Base-by-base conservation (phyloP, 2,329 filamentous ascomycete species). In the Lachnellula occidentalis region DNA sequence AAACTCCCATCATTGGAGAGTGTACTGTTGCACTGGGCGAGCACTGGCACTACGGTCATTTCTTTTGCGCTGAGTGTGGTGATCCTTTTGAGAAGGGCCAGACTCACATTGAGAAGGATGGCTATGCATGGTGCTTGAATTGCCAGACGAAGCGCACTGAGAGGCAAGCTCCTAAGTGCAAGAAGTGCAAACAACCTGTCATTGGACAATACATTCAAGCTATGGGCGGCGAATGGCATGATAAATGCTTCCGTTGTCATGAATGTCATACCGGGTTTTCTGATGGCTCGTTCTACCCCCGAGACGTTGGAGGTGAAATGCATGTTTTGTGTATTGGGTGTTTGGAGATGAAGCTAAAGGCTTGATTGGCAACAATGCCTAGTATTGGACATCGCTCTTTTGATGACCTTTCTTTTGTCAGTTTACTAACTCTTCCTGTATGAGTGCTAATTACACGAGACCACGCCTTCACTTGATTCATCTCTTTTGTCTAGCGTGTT, bases 1-100 rank as follows among this genome's bases (percentile, higher is more conserved):
- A 88, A 70, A 99, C 94, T 7, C 92, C 94, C 3, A 99, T 99
- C 66, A 85, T 97, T 63, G 92, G 92, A 42, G 92, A 97, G 72
- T 90, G 97, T 62, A 86, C 96, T 34, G 86, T 96, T 14, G 94
- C 94, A 1, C 90, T 95, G 54, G 94, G 94, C 1, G 83, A 86
- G n/a, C 91, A 96, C 73, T 99, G 90, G 89, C 94, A 99, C 71
- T 88, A 89, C 51, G 94, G 94, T 0, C 94, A 99, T 73, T 99
- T 99, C 75, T 99, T 99, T 80, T 99, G 94, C 69, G 94, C 94
- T 42, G 91, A 99, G 77, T 99, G 94, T 69, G 94, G 94, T 62
- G 92, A 99, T 74, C 92, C 94, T 0, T 99, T 99, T 69, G 90
- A 79, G 61, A 77, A 78, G 47, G 81, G 81, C 56, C 81, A 79